Evolutionary conservation across 225 moss, liverwort and hornwort species (phyloP), one percentile per base, ranked within the genome.

Genomic region (Straminergon stramineum): DNA sequence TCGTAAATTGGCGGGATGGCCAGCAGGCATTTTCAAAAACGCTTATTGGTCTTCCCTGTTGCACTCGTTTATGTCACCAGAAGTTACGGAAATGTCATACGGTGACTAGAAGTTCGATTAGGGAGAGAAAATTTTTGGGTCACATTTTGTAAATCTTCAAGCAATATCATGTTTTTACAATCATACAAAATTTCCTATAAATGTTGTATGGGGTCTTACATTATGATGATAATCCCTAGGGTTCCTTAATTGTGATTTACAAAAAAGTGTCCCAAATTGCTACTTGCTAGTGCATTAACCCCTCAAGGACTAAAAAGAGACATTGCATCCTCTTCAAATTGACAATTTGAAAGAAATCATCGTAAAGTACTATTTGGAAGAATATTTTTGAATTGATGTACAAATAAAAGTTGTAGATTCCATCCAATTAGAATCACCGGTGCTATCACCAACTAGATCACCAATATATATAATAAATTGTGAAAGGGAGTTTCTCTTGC

Each of bases 171-270:
- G 5, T 34, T 77, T 34, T 34, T 7, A 21, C 5, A 52, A 51
- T 34, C 13, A 52, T 21, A 2, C 23, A 35, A 34, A 21, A 34
- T 53, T 77, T 9, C 1, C 13, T 14, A 15, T 55, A 23, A 35
- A 37, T 23, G 2, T 55, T 23, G 2, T 55, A 2, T 77, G 14
- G 55, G 35, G 9, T 23, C 5, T 23, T 6, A 35, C 2, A 35
- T 35, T 8, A 4, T 0, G 0, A 55, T 37, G 6, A 7, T 77
- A 5, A 34, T 35, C 31, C 8, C 2, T 6, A 22, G 0, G 23
- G 2, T 55, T 35, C 23, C 3, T 55, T 13, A 2, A 37, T 15
- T 15, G 55, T 23, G 4, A 78, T 15, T 77, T 5, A 48, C 41
- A 8, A 32, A 55, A 77, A 31, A 53, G 6, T 53, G 9, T 55